phyloP scores from a whole-genome alignment of 441 rosid species.

The Euphorbia celastroides region DNA sequence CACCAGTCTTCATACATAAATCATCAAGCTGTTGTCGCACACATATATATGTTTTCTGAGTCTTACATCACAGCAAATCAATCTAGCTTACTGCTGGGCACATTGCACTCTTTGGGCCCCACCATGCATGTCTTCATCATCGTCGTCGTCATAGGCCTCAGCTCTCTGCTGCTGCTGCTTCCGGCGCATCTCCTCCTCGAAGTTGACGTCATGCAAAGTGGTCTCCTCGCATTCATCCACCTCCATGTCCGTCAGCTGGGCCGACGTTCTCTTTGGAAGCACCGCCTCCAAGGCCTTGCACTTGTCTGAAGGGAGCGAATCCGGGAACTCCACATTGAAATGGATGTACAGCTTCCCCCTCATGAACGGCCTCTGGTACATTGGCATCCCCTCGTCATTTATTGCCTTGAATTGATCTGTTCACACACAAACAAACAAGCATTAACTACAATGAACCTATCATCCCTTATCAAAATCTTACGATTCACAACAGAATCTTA shows the following conservation, averaged over 20 bases:
- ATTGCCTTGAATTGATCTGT: constrained; percentile 69
- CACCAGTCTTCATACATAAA: too few species aligned
- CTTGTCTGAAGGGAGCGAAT: constrained; percentile 48
- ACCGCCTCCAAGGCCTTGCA: constrained; percentile 40
- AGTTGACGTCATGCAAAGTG: constrained; percentile 57
- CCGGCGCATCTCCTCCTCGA: constrained; percentile 64
- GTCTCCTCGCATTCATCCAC: constrained; percentile 73
- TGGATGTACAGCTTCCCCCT: constrained; percentile 74
- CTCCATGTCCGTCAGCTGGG: constrained; percentile 48
- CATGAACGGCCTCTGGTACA: constrained; percentile 61
- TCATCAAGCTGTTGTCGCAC: too few species aligned
- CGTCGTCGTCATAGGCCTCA: constrained; percentile 66
- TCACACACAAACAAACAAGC: background rate
- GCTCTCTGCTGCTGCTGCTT: constrained; percentile 36
- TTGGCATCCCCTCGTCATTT: constrained; percentile 76
- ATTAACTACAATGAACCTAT: too few species aligned
- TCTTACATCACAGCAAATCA: too few species aligned
- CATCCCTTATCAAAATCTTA: too few species aligned
- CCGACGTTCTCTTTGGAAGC: constrained; percentile 34
- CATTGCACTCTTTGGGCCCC: constrained; percentile 73
- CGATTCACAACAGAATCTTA: too few species aligned
- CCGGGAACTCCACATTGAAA: constrained; percentile 63
- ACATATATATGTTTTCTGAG: too few species aligned
- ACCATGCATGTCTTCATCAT: constrained; percentile 46
- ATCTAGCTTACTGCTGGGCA: constrained; percentile 84